Evolutionary conservation across 2,329 filamentous ascomycete species (phyloP).

Genomic region (Ascosphaera apis): DNA sequence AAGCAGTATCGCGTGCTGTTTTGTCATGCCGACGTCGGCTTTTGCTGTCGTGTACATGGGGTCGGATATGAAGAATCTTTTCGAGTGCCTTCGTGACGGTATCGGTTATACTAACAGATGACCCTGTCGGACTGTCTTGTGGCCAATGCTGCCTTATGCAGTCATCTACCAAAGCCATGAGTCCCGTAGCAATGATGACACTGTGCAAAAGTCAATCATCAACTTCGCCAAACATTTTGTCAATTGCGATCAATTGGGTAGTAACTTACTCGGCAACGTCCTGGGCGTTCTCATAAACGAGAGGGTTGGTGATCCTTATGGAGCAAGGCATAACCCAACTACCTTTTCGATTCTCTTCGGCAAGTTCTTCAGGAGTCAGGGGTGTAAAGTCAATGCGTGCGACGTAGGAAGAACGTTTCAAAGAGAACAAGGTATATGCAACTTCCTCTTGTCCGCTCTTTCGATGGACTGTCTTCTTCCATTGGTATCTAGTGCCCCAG

Average conservation of each 20-base stretch:
- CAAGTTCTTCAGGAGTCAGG: constrained; percentile 44
- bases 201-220: constrained; percentile 23
- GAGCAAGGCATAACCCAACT: constrained; percentile 80
- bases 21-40: no score
- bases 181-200: constrained; percentile 70
- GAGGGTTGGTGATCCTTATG: constrained; percentile 66
- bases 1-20: no score
- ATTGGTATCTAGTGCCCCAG: constrained; percentile 70
- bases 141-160: constrained; percentile 65
- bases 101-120: no score
- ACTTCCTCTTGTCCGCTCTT: constrained; percentile 39
- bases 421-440: constrained; percentile 58
- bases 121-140: constrained; percentile 26
- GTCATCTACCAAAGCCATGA: constrained; percentile 74
- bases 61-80: no score
- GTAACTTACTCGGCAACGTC: constrained; percentile 67
- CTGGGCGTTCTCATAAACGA: constrained; percentile 42
- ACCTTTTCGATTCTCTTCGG: constrained; percentile 51
- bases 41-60: no score
- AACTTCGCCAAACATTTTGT: not conserved
- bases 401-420: constrained; percentile 39
- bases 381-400: constrained; percentile 72
- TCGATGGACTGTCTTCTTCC: constrained; percentile 52
- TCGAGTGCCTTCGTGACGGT: no score
- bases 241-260: not conserved